phyloP scores from a whole-genome alignment of 306 rosid genomes.

The Cicer judaicum region DNA sequence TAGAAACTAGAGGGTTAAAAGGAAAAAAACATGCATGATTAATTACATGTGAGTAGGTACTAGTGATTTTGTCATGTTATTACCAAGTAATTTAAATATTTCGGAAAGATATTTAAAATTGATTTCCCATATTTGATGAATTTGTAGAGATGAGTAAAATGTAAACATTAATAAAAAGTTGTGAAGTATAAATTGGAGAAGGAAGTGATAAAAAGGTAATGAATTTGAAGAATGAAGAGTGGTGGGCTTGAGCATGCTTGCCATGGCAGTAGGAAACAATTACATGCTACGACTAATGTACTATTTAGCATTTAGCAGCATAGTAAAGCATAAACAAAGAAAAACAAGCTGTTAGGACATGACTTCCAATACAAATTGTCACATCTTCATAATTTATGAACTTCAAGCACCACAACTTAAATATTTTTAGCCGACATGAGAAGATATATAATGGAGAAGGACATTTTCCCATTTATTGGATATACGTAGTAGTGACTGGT shows the following conservation, averaged over 20 bases:
- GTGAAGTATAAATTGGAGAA: neutral
- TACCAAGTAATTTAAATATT: too few species aligned
- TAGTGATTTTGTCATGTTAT: too few species aligned
- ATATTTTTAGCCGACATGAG: slow-evolving; percentile 46
- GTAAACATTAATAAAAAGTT: neutral
- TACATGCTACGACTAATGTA: neutral
- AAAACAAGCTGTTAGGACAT: slow-evolving; percentile 27
- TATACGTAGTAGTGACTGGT: slow-evolving; percentile 34
- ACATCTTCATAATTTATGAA: slow-evolving; percentile 34
- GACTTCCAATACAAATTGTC: slow-evolving; percentile 36
- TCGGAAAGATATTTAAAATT: neutral
- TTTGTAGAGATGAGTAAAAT: too few species aligned
- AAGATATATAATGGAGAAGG: slow-evolving; percentile 19
- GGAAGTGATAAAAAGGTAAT: neutral
- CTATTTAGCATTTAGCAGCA: neutral
- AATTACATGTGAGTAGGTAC: too few species aligned
- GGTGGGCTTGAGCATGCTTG: slow-evolving; percentile 44
- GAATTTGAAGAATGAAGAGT: slow-evolving; percentile 24
- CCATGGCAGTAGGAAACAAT: slow-evolving; percentile 39
- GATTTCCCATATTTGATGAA: too few species aligned
- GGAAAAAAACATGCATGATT: too few species aligned
- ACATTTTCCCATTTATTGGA: slow-evolving; percentile 18
- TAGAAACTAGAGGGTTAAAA: too few species aligned
- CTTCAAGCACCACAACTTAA: slow-evolving; percentile 39
- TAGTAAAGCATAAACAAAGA: slow-evolving; percentile 3